Percentiles rank a stretch among this genome's conserved stretches.
Evolutionary conservation across 2,329 filamentous ascomycete genomes (phyloP).

Genomic region (Monosporascus sp.): DNA sequence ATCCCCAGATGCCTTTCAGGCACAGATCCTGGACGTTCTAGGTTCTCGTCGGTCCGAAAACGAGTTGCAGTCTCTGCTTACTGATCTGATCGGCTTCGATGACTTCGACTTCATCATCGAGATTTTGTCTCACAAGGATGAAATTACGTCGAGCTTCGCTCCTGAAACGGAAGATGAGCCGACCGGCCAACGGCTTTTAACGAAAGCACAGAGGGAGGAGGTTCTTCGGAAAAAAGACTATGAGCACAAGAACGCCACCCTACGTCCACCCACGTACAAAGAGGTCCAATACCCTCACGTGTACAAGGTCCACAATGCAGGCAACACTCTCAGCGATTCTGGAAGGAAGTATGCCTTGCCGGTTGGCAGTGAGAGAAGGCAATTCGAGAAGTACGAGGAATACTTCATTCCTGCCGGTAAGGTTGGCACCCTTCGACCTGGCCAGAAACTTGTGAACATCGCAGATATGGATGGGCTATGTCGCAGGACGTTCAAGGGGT

Average conservation of each 20-base stretch:
- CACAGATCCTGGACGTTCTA: conserved; percentile 72
- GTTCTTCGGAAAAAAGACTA: conserved; percentile 69
- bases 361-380: conserved; percentile 62
- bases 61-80: conserved; percentile 84
- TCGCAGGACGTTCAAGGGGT: conserved; percentile 85
- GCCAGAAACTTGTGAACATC: conserved; percentile 73
- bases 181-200: conserved; percentile 53
- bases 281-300: conserved; percentile 87
- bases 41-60: conserved; percentile 66
- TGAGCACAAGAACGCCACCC: conserved; percentile 71
- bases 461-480: conserved; percentile 84
- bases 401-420: conserved; percentile 78
- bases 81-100: conserved; percentile 87
- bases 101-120: conserved; percentile 92
- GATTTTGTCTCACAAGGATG: conserved; percentile 69
- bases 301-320: conserved; percentile 75
- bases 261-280: conserved; percentile 66
- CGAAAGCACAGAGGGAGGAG: conserved; percentile 71
- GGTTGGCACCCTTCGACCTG: conserved; percentile 66
- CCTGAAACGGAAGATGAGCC: conserved; percentile 30
- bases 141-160: conserved; percentile 51
- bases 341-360: conserved; percentile 83
- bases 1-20: conserved; percentile 62
- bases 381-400: conserved; percentile 80
- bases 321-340: conserved; percentile 74